These are phyloP conservation scores for Rhododendron ovatum DNA, from an alignment of 148 eudicot species.

Conservation along the genomic window DNA sequence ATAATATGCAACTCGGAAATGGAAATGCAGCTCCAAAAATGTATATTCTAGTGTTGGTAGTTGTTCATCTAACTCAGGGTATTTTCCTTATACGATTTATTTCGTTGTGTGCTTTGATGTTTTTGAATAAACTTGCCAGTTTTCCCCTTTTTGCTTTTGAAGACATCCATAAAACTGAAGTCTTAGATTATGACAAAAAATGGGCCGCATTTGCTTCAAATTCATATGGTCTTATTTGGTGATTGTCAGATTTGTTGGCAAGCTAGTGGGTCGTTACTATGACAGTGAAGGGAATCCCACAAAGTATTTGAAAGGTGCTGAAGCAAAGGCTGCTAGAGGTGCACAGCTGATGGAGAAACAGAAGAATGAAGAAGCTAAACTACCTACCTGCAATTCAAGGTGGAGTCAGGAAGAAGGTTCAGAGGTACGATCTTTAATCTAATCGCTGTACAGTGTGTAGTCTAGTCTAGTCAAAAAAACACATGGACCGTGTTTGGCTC, in stretches of 20 bases:
- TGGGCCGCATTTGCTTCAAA: not conserved
- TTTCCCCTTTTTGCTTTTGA: not conserved
- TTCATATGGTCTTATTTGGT: slow-evolving; percentile 7
- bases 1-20: not conserved
- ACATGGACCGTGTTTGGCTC: not conserved
- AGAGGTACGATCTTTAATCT: slow-evolving; percentile 43
- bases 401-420: slow-evolving; percentile 95
- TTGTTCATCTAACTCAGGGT: not conserved
- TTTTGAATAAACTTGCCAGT: not conserved
- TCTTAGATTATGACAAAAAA: not conserved
- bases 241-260: slow-evolving; percentile 60
- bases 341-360: slow-evolving; percentile 87
- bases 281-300: slow-evolving; percentile 64
- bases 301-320: slow-evolving; percentile 82
- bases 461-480: not conserved
- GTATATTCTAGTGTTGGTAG: not conserved
- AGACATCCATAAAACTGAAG: not conserved
- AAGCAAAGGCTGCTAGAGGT: slow-evolving; percentile 94
- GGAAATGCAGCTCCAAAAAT: no score
- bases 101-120: not conserved
- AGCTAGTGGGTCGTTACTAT: slow-evolving; percentile 81
- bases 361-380: slow-evolving; percentile 69
- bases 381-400: slow-evolving; percentile 77
- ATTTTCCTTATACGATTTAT: not conserved
- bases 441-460: not conserved